Conservation (phyloP, 257 asterid species). For the Coffea canephora region DNA sequence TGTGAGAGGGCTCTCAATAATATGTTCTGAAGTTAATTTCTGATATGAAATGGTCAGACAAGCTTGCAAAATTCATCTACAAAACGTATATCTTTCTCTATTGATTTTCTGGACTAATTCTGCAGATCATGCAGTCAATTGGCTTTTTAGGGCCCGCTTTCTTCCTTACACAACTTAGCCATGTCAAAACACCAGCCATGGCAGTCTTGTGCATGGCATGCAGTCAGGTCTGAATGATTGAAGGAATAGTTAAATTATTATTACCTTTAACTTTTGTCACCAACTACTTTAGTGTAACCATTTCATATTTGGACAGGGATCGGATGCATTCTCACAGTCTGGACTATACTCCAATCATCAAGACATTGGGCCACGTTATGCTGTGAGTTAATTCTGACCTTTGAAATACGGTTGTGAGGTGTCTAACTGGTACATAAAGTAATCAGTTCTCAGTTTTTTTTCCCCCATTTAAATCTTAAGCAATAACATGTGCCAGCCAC, state of each 20-base stretch:
- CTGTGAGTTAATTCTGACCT: conserved; percentile 50
- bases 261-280: conserved; percentile 5
- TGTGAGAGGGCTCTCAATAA: too few relatives aligned
- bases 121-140: conserved; percentile 94
- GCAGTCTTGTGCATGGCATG: conserved; percentile 97
- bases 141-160: conserved; percentile 97
- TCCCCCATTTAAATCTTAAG: background rate
- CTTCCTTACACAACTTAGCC: conserved; percentile 75
- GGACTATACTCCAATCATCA: conserved; percentile 97
- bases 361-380: conserved; percentile 95
- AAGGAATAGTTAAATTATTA: conserved; percentile 8
- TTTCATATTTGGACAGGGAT: conserved; percentile 50
- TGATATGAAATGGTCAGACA: background rate
- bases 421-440: background rate
- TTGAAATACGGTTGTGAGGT: background rate
- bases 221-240: conserved; percentile 66
- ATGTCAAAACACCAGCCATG: conserved; percentile 76
- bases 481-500: background rate
- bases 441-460: background rate
- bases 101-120: conserved; percentile 18
- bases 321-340: conserved; percentile 97
- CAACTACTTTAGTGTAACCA: conserved; percentile 1
- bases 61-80: background rate
- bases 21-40: background rate
- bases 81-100: background rate